Base-by-base conservation (phyloP, 176 grass and related monocot species). In the Chloris gayana region DNA sequence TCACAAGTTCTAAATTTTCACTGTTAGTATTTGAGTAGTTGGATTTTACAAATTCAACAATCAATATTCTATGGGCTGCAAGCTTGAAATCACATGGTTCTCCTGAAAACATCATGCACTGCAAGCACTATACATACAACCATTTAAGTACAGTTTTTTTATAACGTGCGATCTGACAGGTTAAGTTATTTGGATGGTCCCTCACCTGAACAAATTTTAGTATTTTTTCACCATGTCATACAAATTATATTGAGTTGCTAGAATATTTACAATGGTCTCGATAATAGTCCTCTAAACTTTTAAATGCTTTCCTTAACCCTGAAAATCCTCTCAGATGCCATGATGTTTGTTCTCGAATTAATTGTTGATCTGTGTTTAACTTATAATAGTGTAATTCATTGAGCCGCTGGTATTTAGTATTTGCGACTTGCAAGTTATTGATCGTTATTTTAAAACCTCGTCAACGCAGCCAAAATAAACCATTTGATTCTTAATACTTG, bases 261-360 rank as follows among this genome's bases (percentile, higher is more conserved):
- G 19, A 21, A 54, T 54, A 54, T 54, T 22, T 54, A 18, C 51
- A 21, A 7, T 22, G 18, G 18, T 54, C 51, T 54, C 1, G 51
- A 19, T 18, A 54, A 54, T 54, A 22, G 6, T 54, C 19, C 19
- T 54, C 14, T 14, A 47, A 47, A 47, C 45, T 47, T 47, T 47
- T 47, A 47, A 47, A 47, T 47, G 45, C 45, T 15, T 47, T 47
- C 3, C 45, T 47, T 10, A 47, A 47, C 45, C 45, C 42, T 82
- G 14, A 72, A 62, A 9, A 74, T 53, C 29, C 29, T 64, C 60
- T 74, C 69, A 54, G 35, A 14, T 83, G 38, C 73, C 30, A 50
- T 62, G 45, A 82, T 82, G 17, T 72, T 33, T 38, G 71, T 72
- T 47, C 37, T 21, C 35, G n/a, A 79, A 64, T 34, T 6, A 51